Percentiles rank a stretch among this genome's conserved stretches.
Evolutionary conservation across 306 rosid genomes (phyloP).

Genomic region (Bauhinia variegata): DNA sequence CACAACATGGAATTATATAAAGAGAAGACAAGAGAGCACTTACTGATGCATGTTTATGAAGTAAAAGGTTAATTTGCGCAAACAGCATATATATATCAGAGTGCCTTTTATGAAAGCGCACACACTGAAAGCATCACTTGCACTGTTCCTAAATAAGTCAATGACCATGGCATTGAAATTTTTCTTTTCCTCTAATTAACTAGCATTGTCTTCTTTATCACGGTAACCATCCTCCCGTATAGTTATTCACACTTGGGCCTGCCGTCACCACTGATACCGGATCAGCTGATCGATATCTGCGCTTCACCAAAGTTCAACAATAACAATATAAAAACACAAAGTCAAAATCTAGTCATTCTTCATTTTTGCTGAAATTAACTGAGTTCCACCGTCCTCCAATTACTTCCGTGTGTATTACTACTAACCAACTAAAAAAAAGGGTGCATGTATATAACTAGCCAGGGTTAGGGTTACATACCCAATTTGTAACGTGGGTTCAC

Average conservation of each 20-base stretch:
- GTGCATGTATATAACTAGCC: too few relatives aligned
- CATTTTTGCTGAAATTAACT: too few relatives aligned
- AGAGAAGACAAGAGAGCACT: too few relatives aligned
- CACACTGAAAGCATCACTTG: slow-evolving; percentile 38
- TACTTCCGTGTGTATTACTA: too few relatives aligned
- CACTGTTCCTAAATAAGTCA: slow-evolving; percentile 35
- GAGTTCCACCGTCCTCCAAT: too few relatives aligned
- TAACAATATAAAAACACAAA: too few relatives aligned
- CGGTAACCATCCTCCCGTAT: slow-evolving; percentile 90
- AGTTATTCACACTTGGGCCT: slow-evolving; percentile 90
- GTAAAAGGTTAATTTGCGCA: too few relatives aligned
- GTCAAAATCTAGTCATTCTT: too few relatives aligned
- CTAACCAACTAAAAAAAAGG: background rate
- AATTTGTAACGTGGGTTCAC: slow-evolving; percentile 89
- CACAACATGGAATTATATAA: too few relatives aligned
- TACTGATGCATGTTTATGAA: too few relatives aligned
- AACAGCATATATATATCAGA: background rate
- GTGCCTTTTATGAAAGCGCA: slow-evolving; percentile 40
- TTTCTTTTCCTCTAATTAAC: background rate
- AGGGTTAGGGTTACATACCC: slow-evolving; percentile 78
- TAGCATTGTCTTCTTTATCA: slow-evolving; percentile 41
- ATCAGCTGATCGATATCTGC: slow-evolving; percentile 74
- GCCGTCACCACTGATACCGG: slow-evolving; percentile 75
- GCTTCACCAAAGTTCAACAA: slow-evolving; percentile 7
- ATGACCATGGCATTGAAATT: slow-evolving; percentile 27